Base-by-base conservation (phyloP, 768 basidiomycete species). In the Russula abietina region DNA sequence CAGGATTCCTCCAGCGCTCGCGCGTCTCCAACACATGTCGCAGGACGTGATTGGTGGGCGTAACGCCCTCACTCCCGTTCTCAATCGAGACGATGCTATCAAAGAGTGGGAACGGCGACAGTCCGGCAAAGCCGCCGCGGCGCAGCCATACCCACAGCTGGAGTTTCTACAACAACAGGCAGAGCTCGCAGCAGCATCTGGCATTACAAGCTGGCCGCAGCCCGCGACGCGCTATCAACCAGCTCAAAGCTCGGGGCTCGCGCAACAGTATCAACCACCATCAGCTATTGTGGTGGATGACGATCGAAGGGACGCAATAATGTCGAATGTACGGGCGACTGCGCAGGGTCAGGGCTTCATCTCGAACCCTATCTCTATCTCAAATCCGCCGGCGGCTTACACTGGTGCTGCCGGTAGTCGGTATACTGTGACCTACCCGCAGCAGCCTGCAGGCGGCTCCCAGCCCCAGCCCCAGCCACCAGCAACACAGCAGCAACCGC, bases 21-120 rank as follows among this genome's bases (percentile, higher is more conserved):
- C 93, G 26, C 82, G 92, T 38, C 75, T 95, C 65, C 88, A 91
- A 59, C 91, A 93, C 32, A 92, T 93, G 88, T 90, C 89, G 65
- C 86, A 88, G 74, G 89, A 88, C 73, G 84, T 86, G 70, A 87
- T 86, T 67, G 83, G 77, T 55, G 84, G 86, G 45, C 80, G 92
- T 58, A 91, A 92, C 69, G 89, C 91, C 24, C 73, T 97, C 73
- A 97, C 93, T 16, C 96, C 96, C 2, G 94, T 97, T 33, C 75
- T 98, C 67, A 95, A 96, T 69, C 82, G 96, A 57, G 96, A 98
- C 67, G 96, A 99, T 66, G 89, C 91, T 49, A 89, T 93, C 79
- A 84, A 88, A 48, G 96, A 98, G 75, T 98, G 96, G 96, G 97
- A 98, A 75, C 76, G 93, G 67, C 78, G 94, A 65, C 90, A 93